Evolutionary conservation across 495 filamentous ascomycete species (phyloP).

Genomic region (Extremus antarcticus): DNA sequence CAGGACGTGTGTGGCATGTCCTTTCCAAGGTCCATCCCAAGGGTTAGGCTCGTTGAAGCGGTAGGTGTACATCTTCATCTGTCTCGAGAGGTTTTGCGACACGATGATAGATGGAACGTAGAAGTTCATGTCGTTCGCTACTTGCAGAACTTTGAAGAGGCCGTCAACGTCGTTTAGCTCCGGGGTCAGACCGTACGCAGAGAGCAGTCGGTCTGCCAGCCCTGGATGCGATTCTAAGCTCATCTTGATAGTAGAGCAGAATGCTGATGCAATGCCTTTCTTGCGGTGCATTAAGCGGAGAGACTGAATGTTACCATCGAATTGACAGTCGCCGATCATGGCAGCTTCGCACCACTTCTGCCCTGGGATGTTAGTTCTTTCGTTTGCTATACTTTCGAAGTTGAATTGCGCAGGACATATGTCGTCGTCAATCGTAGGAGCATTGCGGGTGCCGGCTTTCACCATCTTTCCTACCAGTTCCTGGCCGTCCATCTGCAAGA

Average conservation of each 20-base stretch:
- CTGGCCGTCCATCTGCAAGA: conserved; percentile 27
- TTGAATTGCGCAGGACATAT: conserved; percentile 11
- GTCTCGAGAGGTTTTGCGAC: conserved; percentile 30
- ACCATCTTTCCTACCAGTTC: conserved; percentile 26
- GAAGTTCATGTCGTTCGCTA: conserved; percentile 33
- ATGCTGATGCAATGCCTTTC: conserved; percentile 26
- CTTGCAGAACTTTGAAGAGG: conserved; percentile 28
- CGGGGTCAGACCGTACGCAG: conserved; percentile 26
- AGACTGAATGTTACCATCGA: conserved; percentile 30
- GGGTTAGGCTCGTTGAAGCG: conserved; percentile 41
- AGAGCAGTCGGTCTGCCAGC: conserved; percentile 22
- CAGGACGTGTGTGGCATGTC: conserved; percentile 34
- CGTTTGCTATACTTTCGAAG: conserved; percentile 22
- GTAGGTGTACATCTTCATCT: conserved; percentile 31
- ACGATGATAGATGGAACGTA: conserved; percentile 31
- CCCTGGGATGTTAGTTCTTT: conserved; percentile 15
- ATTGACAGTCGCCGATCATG: conserved; percentile 34
- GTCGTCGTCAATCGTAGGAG: conserved; percentile 32
- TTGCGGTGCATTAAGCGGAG: conserved; percentile 17
- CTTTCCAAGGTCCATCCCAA: conserved; percentile 39
- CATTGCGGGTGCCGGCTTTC: conserved; percentile 21
- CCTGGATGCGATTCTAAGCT: conserved; percentile 20
- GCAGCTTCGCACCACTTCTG: conserved; percentile 30
- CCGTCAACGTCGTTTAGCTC: conserved; percentile 29
- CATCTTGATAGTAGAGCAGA: conserved; percentile 23